A percentile compares a stretch with the other conserved stretches of the same genome.
These are phyloP conservation scores for Dictyostelium purpureum DNA, from an alignment of 78 protist species.

Conservation along the genomic window DNA sequence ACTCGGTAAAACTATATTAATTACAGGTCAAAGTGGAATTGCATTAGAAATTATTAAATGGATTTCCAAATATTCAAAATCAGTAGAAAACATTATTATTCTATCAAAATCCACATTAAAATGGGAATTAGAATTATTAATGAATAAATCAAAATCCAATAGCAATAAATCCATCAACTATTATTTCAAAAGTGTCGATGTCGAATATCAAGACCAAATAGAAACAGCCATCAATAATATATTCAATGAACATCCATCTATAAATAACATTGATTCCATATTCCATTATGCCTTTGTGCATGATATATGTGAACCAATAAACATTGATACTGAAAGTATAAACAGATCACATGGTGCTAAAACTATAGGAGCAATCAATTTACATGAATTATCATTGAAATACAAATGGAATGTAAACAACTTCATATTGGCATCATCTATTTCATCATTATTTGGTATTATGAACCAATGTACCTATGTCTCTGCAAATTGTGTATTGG, in stretches of 20 bases:
- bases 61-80: constrained; percentile 8
- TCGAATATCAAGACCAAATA: background rate
- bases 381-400: constrained; percentile 46
- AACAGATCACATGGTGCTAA: constrained; percentile 37
- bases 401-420: background rate
- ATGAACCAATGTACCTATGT: constrained; percentile 68
- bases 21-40: constrained; percentile 59
- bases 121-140: constrained; percentile 35
- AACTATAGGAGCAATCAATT: constrained; percentile 71
- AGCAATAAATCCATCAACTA: background rate
- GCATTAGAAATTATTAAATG: constrained; percentile 16
- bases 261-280: constrained; percentile 25
- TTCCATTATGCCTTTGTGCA: constrained; percentile 52
- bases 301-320: background rate
- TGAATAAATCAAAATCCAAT: background rate
- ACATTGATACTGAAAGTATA: background rate
- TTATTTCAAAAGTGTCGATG: constrained; percentile 14
- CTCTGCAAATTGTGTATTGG: constrained; percentile 80
- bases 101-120: constrained; percentile 15
- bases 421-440: constrained; percentile 69
- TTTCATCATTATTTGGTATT: constrained; percentile 6
- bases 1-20: background rate
- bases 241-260: background rate
- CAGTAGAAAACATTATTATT: background rate
- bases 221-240: background rate